These are phyloP conservation scores for Triadica sebifera DNA, from an alignment of 345 rosid genomes.

Conservation along the genomic window DNA sequence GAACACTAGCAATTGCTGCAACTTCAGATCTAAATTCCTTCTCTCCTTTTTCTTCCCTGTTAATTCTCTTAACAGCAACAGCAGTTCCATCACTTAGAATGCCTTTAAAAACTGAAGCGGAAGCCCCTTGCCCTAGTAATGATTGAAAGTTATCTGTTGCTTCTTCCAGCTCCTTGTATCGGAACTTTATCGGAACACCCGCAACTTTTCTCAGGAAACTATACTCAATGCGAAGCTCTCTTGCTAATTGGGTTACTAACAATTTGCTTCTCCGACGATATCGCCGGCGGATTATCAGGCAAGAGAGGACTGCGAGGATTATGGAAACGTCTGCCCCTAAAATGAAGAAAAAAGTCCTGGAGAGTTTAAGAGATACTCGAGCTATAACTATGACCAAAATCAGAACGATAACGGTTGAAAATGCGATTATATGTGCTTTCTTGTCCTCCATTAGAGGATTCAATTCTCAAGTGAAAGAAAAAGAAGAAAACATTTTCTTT, in stretches of 20 bases:
- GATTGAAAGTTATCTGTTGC: conserved; percentile 66
- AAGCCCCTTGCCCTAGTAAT: conserved; percentile 26
- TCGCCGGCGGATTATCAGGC: conserved; percentile 37
- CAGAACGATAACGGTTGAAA: conserved; percentile 27
- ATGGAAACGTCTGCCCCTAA: conserved; percentile 57
- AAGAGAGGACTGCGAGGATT: conserved; percentile 55
- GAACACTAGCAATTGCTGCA: conserved; percentile 33
- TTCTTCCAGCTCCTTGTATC: conserved; percentile 63
- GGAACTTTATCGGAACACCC: conserved; percentile 66
- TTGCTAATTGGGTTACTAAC: conserved; percentile 38
- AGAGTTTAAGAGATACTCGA: conserved; percentile 48
- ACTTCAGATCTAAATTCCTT: conserved; percentile 29
- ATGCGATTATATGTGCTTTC: conserved; percentile 50
- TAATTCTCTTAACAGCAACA: conserved; percentile 27
- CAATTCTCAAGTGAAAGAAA: not conserved
- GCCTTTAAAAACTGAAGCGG: conserved; percentile 33
- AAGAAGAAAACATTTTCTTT: not conserved
- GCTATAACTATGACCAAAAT: conserved; percentile 41
- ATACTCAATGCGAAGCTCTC: conserved; percentile 74
- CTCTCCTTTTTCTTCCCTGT: conserved; percentile 24
- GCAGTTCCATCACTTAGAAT: conserved; percentile 24
- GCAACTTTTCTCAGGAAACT: conserved; percentile 85
- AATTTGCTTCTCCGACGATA: conserved; percentile 44
- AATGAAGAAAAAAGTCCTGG: conserved; percentile 63
- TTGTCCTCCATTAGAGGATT: conserved; percentile 64